phyloP scores from a whole-genome alignment of 148 eudicot species.

The Vaccinium corymbosum region DNA sequence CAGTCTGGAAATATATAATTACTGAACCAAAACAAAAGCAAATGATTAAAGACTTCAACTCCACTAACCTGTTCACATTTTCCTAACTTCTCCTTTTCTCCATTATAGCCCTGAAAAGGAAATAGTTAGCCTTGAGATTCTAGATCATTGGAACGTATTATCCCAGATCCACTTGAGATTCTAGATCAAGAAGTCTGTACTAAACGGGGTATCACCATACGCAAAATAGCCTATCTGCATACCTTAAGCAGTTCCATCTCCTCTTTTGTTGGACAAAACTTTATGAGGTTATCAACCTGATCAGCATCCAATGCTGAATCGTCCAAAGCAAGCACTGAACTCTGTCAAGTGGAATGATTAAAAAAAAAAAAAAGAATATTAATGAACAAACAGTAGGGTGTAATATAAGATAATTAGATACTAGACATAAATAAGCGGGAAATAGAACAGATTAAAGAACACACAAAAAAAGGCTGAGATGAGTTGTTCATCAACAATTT shows the following conservation, averaged over 20 bases:
- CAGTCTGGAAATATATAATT: background rate
- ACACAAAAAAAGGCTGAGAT: background rate
- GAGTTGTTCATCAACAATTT: background rate
- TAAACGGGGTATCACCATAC: background rate
- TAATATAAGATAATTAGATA: background rate
- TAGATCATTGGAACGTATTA: background rate
- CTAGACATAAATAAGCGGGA: too few relatives aligned
- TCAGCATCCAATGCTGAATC: slow-evolving; percentile 78
- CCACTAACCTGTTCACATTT: slow-evolving; percentile 81
- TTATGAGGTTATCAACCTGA: slow-evolving; percentile 90
- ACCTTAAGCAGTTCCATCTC: slow-evolving; percentile 95
- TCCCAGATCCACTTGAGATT: background rate
- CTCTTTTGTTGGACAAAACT: slow-evolving; percentile 95
- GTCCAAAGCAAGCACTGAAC: slow-evolving; percentile 71
- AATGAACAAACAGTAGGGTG: background rate
- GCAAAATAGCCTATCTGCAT: background rate
- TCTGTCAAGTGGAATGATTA: slow-evolving; percentile 33
- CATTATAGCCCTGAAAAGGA: slow-evolving; percentile 66
- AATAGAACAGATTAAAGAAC: too few relatives aligned
- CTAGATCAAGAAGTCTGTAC: background rate
- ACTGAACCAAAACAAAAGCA: background rate
- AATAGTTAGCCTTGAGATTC: slow-evolving; percentile 4
- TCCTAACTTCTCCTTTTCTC: slow-evolving; percentile 77
- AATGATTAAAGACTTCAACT: slow-evolving; percentile 8
- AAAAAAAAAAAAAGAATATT: too few relatives aligned